Percentiles rank a stretch among this genome's conserved stretches.
Conservation (phyloP, 2,329 filamentous ascomycete species). For the Gaeumannomyces tritici region DNA sequence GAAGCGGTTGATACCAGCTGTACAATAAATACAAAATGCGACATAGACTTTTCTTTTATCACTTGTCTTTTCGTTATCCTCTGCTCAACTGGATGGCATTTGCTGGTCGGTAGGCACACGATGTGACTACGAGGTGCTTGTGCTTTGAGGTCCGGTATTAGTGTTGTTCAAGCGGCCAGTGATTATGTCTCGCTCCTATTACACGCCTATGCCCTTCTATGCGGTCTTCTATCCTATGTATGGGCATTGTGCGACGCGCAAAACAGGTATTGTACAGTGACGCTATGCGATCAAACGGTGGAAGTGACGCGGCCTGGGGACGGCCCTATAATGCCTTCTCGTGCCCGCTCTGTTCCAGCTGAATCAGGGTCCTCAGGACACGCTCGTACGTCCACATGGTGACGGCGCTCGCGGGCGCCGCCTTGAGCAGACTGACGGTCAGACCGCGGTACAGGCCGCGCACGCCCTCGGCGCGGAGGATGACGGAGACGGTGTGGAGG, state of each 20-base stretch:
- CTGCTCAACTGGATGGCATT: too few species aligned
- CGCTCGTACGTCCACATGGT: slow-evolving; percentile 94
- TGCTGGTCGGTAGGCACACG: too few species aligned
- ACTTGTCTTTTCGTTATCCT: not conserved
- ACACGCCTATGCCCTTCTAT: not conserved
- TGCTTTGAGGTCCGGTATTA: too few species aligned
- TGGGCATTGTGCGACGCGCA: too few species aligned
- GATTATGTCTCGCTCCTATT: not conserved
- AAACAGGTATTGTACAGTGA: not conserved
- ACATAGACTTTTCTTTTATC: slow-evolving; percentile 2
- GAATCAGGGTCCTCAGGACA: slow-evolving; percentile 50
- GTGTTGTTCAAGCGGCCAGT: not conserved
- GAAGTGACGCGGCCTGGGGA: not conserved
- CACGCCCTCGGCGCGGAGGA: slow-evolving; percentile 63
- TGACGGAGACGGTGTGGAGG: slow-evolving; percentile 53
- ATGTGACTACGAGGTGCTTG: too few species aligned
- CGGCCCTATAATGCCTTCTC: slow-evolving; percentile 4
- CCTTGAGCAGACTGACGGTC: slow-evolving; percentile 82
- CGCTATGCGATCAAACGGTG: not conserved
- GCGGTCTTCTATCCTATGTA: not conserved
- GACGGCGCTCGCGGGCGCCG: slow-evolving; percentile 83
- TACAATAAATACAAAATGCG: not conserved
- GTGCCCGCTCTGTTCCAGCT: slow-evolving; percentile 18
- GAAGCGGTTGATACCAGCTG: not conserved
- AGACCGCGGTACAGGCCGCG: slow-evolving; percentile 81